Evolutionary conservation across 2,329 filamentous ascomycete genomes (phyloP), one percentile per base, ranked within the genome.

Genomic region (Ophiocordyceps sinensis): DNA sequence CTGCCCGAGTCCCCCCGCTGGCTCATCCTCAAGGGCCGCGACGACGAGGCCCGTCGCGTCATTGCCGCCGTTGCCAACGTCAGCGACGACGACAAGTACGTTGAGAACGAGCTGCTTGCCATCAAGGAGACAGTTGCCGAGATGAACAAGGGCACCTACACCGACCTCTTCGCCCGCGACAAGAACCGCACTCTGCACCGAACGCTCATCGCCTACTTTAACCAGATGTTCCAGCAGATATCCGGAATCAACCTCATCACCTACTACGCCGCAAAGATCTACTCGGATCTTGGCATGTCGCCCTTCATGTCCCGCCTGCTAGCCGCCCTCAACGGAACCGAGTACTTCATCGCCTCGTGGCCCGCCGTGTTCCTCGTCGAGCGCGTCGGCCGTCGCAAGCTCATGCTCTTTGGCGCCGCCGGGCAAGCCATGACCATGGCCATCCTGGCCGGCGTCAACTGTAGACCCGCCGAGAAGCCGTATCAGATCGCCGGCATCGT

Each of bases 71-170:
- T 82, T 15, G 73, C 77, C 39, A 68, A 65, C 46, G 58, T 73
- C 38, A 71, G 72, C 7, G 51, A 54, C 3, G 69, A 74, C 39
- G 70, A 74, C n/a, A 70, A 72, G 2, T 76, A 67, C 53, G 71
- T 82, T 36, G 57, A 74, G 14, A 59, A 62, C 13, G 75, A 80
- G 51, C 76, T 72, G 53, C 62, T 64, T 36, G 70, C 77, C 44
- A 81, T 81, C 53, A 72, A 72, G 47, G 72, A 79, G 41, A 75
- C 82, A 1, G 78, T 83, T n/a, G 60, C 76, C n/a, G 81, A 87
- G 53, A 64, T 68, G 40, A 78, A 76, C 28, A 78, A 81, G 41
- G 67, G 73, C 4, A 72, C 67, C 2, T 80, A 72, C 65, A 53
- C 52, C 2, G 65, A 77, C 41, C 68, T 80, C 58, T 78, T 80